Evolutionary conservation across 768 basidiomycete species (phyloP).

Genomic region (Clathrus columnatus): DNA sequence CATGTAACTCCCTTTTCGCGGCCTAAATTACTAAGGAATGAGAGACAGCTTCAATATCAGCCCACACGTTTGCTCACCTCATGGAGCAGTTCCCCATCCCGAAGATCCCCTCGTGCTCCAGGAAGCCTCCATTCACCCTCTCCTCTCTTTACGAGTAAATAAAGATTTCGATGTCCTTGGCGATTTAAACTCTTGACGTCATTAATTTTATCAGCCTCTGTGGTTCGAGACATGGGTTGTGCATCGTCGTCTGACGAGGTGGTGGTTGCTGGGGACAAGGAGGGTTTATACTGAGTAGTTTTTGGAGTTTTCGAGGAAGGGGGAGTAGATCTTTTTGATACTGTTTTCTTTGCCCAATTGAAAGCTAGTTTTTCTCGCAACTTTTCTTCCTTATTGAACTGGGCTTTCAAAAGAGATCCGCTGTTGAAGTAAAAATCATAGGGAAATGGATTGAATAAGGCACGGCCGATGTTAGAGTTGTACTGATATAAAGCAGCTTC

Average conservation of each 20-base stretch:
- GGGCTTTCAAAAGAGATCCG: slow-evolving; percentile 74
- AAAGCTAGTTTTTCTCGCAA: slow-evolving; percentile 60
- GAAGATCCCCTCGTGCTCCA: slow-evolving; percentile 39
- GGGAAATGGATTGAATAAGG: slow-evolving; percentile 83
- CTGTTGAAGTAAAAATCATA: slow-evolving; percentile 91
- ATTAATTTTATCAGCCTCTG: slow-evolving; percentile 47
- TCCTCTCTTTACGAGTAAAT: slow-evolving; percentile 62
- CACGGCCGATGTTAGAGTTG: slow-evolving; percentile 73
- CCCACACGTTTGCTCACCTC: slow-evolving; percentile 55
- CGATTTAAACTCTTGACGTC: slow-evolving; percentile 75
- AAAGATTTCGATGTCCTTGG: slow-evolving; percentile 77
- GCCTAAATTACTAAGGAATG: slow-evolving; percentile 42
- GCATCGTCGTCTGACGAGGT: slow-evolving; percentile 46
- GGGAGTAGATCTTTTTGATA: background rate
- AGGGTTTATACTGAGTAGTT: no score
- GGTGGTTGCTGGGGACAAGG: slow-evolving; percentile 14
- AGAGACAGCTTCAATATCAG: no score
- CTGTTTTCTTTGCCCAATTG: slow-evolving; percentile 39
- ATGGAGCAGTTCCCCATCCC: slow-evolving; percentile 64
- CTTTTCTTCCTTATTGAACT: slow-evolving; percentile 70
- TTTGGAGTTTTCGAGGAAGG: no score
- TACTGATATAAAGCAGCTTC: slow-evolving; percentile 79
- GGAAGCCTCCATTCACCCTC: slow-evolving; percentile 73
- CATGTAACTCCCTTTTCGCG: slow-evolving; percentile 59
- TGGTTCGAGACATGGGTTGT: slow-evolving; percentile 50